These are phyloP conservation scores for Pichia phayaonensis DNA, from an alignment of 805 yeast genomes.

Conservation along the genomic window DNA sequence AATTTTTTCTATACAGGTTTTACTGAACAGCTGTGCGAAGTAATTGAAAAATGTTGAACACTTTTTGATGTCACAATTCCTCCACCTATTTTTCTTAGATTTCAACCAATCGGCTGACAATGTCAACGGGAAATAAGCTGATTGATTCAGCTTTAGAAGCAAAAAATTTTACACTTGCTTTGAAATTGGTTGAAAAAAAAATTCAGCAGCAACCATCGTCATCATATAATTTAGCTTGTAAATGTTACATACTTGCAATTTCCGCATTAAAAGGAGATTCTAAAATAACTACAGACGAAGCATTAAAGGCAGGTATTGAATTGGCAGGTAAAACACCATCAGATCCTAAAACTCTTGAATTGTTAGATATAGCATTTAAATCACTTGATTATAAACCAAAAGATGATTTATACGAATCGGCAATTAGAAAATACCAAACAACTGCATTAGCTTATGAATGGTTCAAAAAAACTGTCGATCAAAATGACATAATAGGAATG, in stretches of 20 bases:
- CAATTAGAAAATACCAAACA: constrained; percentile 49
- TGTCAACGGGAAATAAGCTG: constrained; percentile 18
- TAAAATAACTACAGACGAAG: constrained; percentile 17
- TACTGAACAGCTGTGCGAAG: not conserved
- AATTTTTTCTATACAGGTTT: too few species aligned
- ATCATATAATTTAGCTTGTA: constrained; percentile 44
- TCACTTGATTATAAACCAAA: constrained; percentile 28
- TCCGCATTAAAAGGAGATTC: constrained; percentile 20
- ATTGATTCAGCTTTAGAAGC: constrained; percentile 23
- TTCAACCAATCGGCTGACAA: not conserved
- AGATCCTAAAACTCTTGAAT: constrained; percentile 45
- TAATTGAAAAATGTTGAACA: not conserved
- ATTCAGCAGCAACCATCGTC: constrained; percentile 49
- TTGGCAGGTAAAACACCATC: constrained; percentile 36
- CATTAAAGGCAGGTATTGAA: constrained; percentile 27
- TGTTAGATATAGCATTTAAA: constrained; percentile 40
- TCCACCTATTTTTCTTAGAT: not conserved
- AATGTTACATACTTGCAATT: constrained; percentile 28
- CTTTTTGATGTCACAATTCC: not conserved
- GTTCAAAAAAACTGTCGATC: constrained; percentile 46
- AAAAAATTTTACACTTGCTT: constrained; percentile 50
- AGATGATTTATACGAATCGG: constrained; percentile 49
- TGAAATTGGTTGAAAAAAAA: constrained; percentile 39
- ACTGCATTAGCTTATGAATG: constrained; percentile 42
- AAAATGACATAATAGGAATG: constrained; percentile 41